Base-by-base conservation (phyloP, 805 yeast species). In the Metschnikowia borealis region DNA sequence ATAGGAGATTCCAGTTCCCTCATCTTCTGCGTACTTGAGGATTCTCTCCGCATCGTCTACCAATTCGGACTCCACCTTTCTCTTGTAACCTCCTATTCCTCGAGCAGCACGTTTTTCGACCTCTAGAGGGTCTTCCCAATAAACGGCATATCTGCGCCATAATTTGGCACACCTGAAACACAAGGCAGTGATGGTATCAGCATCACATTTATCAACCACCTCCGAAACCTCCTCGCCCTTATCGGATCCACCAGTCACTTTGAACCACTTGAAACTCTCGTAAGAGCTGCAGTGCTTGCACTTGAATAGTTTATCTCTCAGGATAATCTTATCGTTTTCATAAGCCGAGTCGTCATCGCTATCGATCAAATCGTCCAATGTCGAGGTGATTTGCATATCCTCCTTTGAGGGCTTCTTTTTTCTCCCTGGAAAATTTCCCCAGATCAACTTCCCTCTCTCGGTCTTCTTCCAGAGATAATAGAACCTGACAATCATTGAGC, bases 391-490 rank as follows among this genome's bases (percentile, higher is more conserved):
- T 26, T 51, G 48, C 43, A 55, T 57, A 31, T 57, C 57, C 8
- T 60, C 65, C 57, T 48, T 62, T 52, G 51, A 56, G 55, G 52
- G 49, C 57, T 82, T 80, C 62, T 85, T 86, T 56, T 82, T 82
- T 46, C 96, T 68, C 0, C 94, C 95, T 39, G 82, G 83, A 62
- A 69, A 88, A 60, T 84, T 83, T 34, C 89, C 96, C 96, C 97
- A 88, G 15, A 89, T 86, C 38, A 64, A 62, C 54, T 79, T 83
- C 0, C 97, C 97, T 40, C 75, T 75, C 31, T 78, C 71, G 0
- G 96, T 85, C 64, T 91, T 91, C 67, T 91, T 91, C 98, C 98
- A 92, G 47, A 89, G 70, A 60, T 92, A 92, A 61, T 89, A 92
- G 63, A 77, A 90, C 50, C 97, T 69, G 1, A 92, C 98, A 54